These are phyloP conservation scores for Reticulascus tulasneorum DNA, from an alignment of 2,329 filamentous ascomycete genomes.

Conservation along the genomic window DNA sequence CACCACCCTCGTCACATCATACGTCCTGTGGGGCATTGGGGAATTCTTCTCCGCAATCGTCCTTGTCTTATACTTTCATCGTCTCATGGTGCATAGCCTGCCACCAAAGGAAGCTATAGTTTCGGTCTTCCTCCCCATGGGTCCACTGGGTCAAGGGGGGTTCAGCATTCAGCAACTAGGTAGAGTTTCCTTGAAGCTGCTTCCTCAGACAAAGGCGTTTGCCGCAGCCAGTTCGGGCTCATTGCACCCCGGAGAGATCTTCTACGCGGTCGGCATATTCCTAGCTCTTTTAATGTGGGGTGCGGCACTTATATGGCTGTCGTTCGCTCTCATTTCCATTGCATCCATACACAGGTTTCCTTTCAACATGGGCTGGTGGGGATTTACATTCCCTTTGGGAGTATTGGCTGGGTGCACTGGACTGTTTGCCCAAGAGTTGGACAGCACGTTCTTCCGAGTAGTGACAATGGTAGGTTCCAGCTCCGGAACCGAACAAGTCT, in stretches of 20 bases:
- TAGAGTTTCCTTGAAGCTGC: slow-evolving; percentile 37
- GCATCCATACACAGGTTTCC: slow-evolving; percentile 32
- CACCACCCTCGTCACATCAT: slow-evolving; percentile 60
- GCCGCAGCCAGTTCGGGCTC: slow-evolving; percentile 34
- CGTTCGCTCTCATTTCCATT: slow-evolving; percentile 38
- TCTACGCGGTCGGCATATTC: slow-evolving; percentile 55
- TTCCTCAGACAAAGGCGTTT: slow-evolving; percentile 39
- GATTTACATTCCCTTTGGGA: slow-evolving; percentile 43
- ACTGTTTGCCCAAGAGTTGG: slow-evolving; percentile 34
- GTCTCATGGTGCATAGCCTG: slow-evolving; percentile 62
- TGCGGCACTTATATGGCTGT: slow-evolving; percentile 40
- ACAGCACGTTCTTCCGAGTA: slow-evolving; percentile 39
- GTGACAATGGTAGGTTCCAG: slow-evolving; percentile 26
- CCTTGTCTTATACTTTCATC: slow-evolving; percentile 66
- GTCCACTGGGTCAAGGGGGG: slow-evolving; percentile 63
- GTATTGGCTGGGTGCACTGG: slow-evolving; percentile 38
- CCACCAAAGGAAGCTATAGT: slow-evolving; percentile 65
- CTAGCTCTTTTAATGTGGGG: slow-evolving; percentile 40
- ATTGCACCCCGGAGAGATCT: slow-evolving; percentile 42
- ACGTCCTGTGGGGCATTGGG: slow-evolving; percentile 66
- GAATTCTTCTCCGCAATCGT: slow-evolving; percentile 55
- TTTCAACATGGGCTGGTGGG: slow-evolving; percentile 47
- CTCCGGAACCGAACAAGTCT: neutral
- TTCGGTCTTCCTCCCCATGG: slow-evolving; percentile 63
- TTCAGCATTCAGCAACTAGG: slow-evolving; percentile 53